phyloP scores from a whole-genome alignment of 495 filamentous ascomycete species.

The Lineolata rhizophorae region DNA sequence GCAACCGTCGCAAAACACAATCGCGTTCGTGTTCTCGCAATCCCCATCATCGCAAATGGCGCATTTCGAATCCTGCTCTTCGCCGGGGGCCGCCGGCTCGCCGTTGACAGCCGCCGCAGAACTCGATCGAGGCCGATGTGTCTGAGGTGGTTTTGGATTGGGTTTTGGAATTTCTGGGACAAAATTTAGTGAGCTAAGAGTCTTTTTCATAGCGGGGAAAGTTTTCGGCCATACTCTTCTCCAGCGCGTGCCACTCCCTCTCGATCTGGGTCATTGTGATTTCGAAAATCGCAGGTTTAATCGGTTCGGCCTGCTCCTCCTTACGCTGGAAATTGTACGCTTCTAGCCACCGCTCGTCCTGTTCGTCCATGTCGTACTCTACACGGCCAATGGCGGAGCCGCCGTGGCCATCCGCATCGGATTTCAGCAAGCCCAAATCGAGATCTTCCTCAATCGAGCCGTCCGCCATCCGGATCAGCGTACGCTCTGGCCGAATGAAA shows the following conservation, averaged over 20 bases:
- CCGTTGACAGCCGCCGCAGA: conserved; percentile 84
- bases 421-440: conserved; percentile 36
- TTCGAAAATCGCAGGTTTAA: conserved; percentile 85
- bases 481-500: conserved; percentile 49
- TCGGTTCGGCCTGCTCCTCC: conserved; percentile 46
- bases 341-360: conserved; percentile 91
- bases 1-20: conserved; percentile 97
- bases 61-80: conserved; percentile 94
- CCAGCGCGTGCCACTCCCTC: conserved; percentile 91
- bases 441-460: conserved; percentile 63
- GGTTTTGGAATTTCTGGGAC: conserved; percentile 61
- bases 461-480: conserved; percentile 49
- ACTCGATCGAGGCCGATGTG: conserved; percentile 71
- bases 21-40: conserved; percentile 98
- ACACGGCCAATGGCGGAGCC: conserved; percentile 41
- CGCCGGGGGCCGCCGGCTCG: conserved; percentile 55
- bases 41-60: conserved; percentile 96
- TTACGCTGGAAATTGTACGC: conserved; percentile 57
- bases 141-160: conserved; percentile 86
- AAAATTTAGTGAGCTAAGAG: too few relatives aligned
- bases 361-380: conserved; percentile 99
- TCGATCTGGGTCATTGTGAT: conserved; percentile 97
- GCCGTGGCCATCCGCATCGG: conserved; percentile 38
- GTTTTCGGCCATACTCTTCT: conserved; percentile 43
- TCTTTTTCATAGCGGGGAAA: too few relatives aligned